A percentile compares a stretch with the other conserved stretches of the same genome.
phyloP scores from a whole-genome alignment of 169 alveolate species.

The Plasmodium billcollinsi region DNA sequence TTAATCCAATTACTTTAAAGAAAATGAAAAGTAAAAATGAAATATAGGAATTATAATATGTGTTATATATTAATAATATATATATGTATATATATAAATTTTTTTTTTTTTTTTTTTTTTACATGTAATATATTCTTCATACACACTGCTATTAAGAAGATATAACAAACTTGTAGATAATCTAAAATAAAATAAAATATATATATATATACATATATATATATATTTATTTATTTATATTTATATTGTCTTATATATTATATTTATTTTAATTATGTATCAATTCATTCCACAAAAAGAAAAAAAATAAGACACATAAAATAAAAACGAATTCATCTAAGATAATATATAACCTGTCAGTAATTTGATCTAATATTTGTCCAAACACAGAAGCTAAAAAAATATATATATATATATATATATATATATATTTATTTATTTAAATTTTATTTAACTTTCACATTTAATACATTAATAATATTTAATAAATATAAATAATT shows the following conservation, averaged over 20 bases:
- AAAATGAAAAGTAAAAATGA: neutral
- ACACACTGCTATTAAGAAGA: slow-evolving; percentile 60
- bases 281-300: neutral
- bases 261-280: too few relatives aligned
- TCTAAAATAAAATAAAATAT: slow-evolving; percentile 30
- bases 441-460: neutral
- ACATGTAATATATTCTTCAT: slow-evolving; percentile 57
- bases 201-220: too few relatives aligned
- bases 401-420: slow-evolving; percentile 12
- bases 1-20: slow-evolving; percentile 51
- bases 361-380: slow-evolving; percentile 73
- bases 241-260: too few relatives aligned
- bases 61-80: neutral
- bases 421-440: neutral
- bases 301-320: slow-evolving; percentile 1
- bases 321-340: neutral
- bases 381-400: slow-evolving; percentile 70
- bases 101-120: slow-evolving; percentile 2
- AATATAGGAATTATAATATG: neutral
- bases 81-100: neutral
- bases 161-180: slow-evolving; percentile 67
- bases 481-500: neutral
- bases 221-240: too few relatives aligned
- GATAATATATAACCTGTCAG: slow-evolving; percentile 56
- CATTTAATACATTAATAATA: neutral